These are phyloP conservation scores for Gynandropsis gynandra DNA, from an alignment of 345 rosid species.

Conservation along the genomic window DNA sequence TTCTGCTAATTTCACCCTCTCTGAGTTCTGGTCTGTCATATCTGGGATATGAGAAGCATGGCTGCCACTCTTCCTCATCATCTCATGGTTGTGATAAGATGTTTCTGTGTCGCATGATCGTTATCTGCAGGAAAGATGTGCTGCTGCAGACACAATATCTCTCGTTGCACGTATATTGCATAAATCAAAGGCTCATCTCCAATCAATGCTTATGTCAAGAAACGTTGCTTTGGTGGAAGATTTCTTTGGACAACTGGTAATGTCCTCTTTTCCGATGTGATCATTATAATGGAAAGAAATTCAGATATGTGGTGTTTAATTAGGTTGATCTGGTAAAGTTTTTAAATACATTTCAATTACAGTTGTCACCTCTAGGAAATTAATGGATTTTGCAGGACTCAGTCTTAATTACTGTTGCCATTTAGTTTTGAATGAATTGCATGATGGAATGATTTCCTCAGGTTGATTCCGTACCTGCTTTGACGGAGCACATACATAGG, in stretches of 20 bases:
- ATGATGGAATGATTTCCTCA: conserved; percentile 34
- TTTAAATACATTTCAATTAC: background rate
- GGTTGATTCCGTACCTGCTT: conserved; percentile 90
- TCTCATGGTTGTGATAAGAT: conserved; percentile 5
- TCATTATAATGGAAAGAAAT: conserved; percentile 1
- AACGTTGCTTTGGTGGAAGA: conserved; percentile 79
- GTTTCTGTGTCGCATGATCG: conserved; percentile 14
- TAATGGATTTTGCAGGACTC: conserved; percentile 5
- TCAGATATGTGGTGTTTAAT: conserved; percentile 7
- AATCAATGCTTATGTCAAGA: conserved; percentile 82
- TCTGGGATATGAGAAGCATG: conserved; percentile 12
- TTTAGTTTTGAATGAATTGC: conserved; percentile 16
- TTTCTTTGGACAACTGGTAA: conserved; percentile 72
- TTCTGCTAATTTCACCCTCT: background rate
- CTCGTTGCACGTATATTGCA: conserved; percentile 82
- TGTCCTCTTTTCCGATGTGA: conserved; percentile 17
- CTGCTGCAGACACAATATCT: conserved; percentile 65
- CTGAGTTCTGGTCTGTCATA: conserved; percentile 10
- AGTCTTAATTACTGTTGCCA: conserved; percentile 17
- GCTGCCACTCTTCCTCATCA: conserved; percentile 6
- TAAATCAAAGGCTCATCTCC: conserved; percentile 86
- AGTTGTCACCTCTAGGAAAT: background rate
- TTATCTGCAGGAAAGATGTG: conserved; percentile 90
- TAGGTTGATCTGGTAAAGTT: conserved; percentile 13
- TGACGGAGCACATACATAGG: conserved; percentile 67